These are phyloP conservation scores for Fagopyrum homotropicum DNA, from an alignment of 148 eudicot genomes.

Conservation along the genomic window DNA sequence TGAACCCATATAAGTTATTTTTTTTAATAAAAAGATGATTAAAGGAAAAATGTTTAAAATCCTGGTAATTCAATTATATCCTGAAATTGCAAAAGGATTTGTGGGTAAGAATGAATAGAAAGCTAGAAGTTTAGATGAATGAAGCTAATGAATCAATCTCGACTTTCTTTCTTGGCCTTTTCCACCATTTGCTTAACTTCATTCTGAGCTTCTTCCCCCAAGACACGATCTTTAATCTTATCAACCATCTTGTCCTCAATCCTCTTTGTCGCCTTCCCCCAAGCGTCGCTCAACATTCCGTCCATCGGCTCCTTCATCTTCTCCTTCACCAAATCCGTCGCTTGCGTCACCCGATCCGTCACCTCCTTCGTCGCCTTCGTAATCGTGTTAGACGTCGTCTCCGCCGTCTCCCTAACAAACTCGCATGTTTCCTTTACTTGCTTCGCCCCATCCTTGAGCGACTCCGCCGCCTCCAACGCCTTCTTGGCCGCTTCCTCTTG, in stretches of 20 bases:
- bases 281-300: conserved; percentile 19
- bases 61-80: no score
- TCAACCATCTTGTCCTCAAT: conserved; percentile 31
- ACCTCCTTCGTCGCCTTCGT: conserved; percentile 17
- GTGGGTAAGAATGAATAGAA: no score
- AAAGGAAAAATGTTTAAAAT: no score
- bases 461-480: conserved; percentile 41
- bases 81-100: no score
- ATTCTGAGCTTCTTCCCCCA: conserved; percentile 15
- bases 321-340: conserved; percentile 16
- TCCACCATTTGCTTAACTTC: neutral
- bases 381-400: conserved; percentile 27
- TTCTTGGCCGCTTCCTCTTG: conserved; percentile 31
- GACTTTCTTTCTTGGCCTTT: conserved; percentile 1
- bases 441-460: conserved; percentile 41
- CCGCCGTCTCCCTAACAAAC: conserved; percentile 23
- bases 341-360: conserved; percentile 17
- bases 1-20: no score
- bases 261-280: conserved; percentile 19
- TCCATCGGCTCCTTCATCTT: conserved; percentile 25
- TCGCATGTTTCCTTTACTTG: conserved; percentile 34
- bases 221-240: conserved; percentile 25
- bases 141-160: neutral
- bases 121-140: no score
- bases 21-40: no score